These are phyloP conservation scores for Solidago caesia DNA, from an alignment of 129 eudicot genomes.

Conservation along the genomic window DNA sequence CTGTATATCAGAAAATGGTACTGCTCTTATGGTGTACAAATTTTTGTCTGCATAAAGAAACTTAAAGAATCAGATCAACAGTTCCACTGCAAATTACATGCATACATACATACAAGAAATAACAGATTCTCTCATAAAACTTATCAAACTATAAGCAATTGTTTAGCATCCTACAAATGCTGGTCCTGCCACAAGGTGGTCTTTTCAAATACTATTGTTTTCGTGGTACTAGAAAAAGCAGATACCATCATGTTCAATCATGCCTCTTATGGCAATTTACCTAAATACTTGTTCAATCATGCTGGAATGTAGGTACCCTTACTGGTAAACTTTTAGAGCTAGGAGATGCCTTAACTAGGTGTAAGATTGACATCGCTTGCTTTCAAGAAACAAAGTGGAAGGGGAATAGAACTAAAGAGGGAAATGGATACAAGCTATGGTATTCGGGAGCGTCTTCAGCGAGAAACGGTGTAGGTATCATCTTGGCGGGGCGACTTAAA, in stretches of 20 bases:
- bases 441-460: too few species aligned
- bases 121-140: background rate
- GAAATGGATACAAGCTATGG: too few species aligned
- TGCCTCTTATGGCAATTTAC: background rate
- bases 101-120: conserved; percentile 13
- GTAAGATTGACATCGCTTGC: too few species aligned
- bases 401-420: too few species aligned
- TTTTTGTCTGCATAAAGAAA: conserved; percentile 66
- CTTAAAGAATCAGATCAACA: conserved; percentile 24
- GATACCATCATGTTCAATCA: conserved; percentile 3
- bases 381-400: too few species aligned
- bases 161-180: conserved; percentile 2
- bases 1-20: conserved; percentile 75
- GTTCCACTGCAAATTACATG: background rate
- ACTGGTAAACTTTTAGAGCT: too few species aligned
- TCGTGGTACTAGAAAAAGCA: background rate
- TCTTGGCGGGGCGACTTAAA: too few species aligned
- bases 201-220: background rate
- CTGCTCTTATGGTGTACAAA: conserved; percentile 81
- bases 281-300: conserved; percentile 4
- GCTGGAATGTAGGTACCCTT: too few species aligned
- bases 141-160: background rate
- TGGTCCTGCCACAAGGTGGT: conserved; percentile 13
- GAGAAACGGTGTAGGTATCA: too few species aligned
- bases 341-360: too few species aligned